Evolutionary conservation across 345 rosid species (phyloP).

Genomic region (Gossypioides kirkii): DNA sequence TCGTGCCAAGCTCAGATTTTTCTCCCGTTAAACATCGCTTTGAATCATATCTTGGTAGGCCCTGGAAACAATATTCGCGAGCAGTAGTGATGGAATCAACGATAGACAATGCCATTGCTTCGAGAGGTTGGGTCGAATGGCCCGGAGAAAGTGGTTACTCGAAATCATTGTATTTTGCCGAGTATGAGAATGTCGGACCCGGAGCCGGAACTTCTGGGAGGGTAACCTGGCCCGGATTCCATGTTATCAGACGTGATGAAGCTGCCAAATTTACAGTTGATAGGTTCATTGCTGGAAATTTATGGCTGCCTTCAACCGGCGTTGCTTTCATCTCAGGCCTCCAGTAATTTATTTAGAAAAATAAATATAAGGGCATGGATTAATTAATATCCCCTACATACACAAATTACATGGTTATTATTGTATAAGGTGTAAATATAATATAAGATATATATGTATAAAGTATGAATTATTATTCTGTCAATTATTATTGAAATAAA

Average conservation of each 20-base stretch:
- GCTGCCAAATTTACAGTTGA: conserved; percentile 46
- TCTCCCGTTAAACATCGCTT: conserved; percentile 27
- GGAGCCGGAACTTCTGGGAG: conserved; percentile 39
- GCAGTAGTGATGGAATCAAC: conserved; percentile 58
- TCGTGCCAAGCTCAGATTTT: conserved; percentile 31
- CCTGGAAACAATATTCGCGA: conserved; percentile 75
- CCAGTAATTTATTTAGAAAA: conserved; percentile 10
- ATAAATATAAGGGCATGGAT: no score
- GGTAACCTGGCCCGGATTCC: conserved; percentile 49
- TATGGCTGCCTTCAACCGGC: conserved; percentile 65
- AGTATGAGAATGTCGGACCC: conserved; percentile 42
- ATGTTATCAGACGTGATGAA: conserved; percentile 34
- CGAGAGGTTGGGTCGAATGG: conserved; percentile 77
- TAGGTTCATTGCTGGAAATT: conserved; percentile 38
- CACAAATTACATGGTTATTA: no score
- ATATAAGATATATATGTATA: no score
- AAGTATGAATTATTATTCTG: no score
- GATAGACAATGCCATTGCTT: conserved; percentile 41
- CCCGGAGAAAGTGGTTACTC: conserved; percentile 29
- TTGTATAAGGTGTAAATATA: no score
- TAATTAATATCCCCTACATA: no score
- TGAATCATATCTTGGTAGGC: conserved; percentile 60
- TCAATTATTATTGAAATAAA: no score
- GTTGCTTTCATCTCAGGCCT: conserved; percentile 49
- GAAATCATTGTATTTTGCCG: conserved; percentile 45